phyloP scores from a whole-genome alignment of 352 stramenopile species.

The Paralagenidium karlingii region DNA sequence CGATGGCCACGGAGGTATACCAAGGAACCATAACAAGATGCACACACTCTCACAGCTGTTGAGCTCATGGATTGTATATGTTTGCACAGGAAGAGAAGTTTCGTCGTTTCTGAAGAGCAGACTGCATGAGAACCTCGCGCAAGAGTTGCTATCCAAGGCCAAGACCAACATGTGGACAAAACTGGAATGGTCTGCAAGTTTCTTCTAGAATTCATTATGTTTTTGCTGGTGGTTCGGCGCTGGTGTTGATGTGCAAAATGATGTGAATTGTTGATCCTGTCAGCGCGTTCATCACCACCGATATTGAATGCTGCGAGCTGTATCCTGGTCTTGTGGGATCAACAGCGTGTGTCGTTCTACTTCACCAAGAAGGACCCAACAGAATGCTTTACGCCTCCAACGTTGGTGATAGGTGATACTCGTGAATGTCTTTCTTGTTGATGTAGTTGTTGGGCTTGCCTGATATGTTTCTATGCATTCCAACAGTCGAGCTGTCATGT shows the following conservation, averaged over 20 bases:
- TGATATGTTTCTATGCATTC: neutral
- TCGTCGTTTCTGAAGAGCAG: constrained; percentile 46
- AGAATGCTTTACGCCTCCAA: constrained; percentile 48
- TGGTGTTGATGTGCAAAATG: neutral
- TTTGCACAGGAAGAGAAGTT: constrained; percentile 43
- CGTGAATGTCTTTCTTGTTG: neutral
- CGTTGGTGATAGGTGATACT: constrained; percentile 60
- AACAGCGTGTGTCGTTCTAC: constrained; percentile 39
- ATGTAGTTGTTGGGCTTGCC: too few relatives aligned
- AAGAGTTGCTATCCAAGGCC: constrained; percentile 22
- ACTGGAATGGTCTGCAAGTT: constrained; percentile 5
- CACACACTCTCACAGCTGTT: neutral
- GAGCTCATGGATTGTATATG: neutral
- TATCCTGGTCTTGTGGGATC: constrained; percentile 34
- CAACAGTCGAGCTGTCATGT: constrained; percentile 48
- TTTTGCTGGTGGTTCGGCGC: too few relatives aligned
- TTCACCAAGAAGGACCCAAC: constrained; percentile 17
- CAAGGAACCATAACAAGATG: neutral
- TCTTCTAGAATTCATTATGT: too few relatives aligned
- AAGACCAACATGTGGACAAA: constrained; percentile 7
- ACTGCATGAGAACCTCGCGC: constrained; percentile 48
- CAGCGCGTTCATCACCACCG: constrained; percentile 64
- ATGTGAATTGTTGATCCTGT: neutral
- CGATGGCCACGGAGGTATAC: constrained; percentile 61
- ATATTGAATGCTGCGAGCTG: constrained; percentile 53